These are phyloP conservation scores for Nemania abortiva DNA, from an alignment of 2,329 filamentous ascomycete genomes.

Conservation along the genomic window DNA sequence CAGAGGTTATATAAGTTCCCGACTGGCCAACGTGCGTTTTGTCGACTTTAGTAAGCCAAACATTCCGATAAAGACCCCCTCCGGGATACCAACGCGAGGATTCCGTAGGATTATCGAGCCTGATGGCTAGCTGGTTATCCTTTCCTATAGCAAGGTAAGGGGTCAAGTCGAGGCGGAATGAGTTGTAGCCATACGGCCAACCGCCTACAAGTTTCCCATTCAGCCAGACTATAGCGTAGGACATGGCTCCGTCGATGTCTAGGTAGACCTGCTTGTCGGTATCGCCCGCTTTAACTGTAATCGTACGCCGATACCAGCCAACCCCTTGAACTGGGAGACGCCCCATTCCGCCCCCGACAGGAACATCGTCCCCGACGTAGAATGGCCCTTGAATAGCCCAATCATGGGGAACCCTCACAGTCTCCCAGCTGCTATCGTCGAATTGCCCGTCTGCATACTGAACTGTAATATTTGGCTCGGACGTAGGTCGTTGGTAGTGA, in stretches of 20 bases:
- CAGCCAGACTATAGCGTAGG: conserved; percentile 63
- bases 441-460: conserved; percentile 47
- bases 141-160: conserved; percentile 52
- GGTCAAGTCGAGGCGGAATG: conserved; percentile 64
- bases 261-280: conserved; percentile 42
- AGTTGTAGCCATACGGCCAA: conserved; percentile 64
- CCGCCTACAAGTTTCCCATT: conserved; percentile 63
- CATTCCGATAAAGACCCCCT: conserved; percentile 64
- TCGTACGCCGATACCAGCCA: conserved; percentile 60
- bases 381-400: conserved; percentile 60
- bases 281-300: conserved; percentile 45
- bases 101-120: conserved; percentile 61
- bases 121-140: conserved; percentile 62
- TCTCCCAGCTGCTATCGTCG: conserved; percentile 52
- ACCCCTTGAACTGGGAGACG: conserved; percentile 63
- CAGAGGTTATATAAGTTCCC: conserved; percentile 63
- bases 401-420: conserved; percentile 57
- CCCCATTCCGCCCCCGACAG: conserved; percentile 55
- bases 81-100: conserved; percentile 67
- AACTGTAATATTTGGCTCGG: conserved; percentile 45
- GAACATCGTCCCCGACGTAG: conserved; percentile 45
- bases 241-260: conserved; percentile 64
- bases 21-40: conserved; percentile 61
- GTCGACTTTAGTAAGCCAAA: conserved; percentile 65
- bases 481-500: conserved; percentile 40